Base-by-base conservation (phyloP, 1,284 basidiomycete species). In the Abortiporus biennis region DNA sequence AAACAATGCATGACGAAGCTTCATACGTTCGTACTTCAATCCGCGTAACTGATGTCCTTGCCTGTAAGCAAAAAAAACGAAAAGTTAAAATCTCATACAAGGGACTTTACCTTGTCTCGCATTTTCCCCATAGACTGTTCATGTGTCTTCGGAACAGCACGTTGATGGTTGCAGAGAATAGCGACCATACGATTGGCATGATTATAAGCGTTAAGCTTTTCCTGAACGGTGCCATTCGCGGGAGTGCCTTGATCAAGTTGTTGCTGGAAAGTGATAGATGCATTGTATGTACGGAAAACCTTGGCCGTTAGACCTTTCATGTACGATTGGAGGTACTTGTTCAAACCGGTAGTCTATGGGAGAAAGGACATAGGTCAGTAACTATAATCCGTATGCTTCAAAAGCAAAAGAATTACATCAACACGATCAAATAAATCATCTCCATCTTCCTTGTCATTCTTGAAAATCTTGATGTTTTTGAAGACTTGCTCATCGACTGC, bases 231-330 rank as follows among this genome's bases (percentile, higher is more conserved):
- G 1, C 79, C 83, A 51, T 81, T 71, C 52, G 73, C 70, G 1
- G 90, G 81, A 2, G 79, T 84, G 48, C 80, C 78, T 46, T 81
- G 70, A 54, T 92, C 86, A 44, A 97, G 69, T 52, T 95, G 82
- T 38, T 86, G 69, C 59, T 96, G 91, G 72, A 97, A 95, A 1
- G 93, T 95, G 64, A 80, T 82, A 21, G 93, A 97, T 13, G 93
- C 93, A 58, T 98, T 98, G 69, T 90, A 98, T 43, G 93, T 98
- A 91, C 93, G 93, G 75, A 98, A 98, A 17, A 98, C 93, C 63
- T 97, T 98, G 42, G 93, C 93, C 1, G 93, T 94, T 19, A 98
- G 74, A 13, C 94, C 94, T 52, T 92, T 89, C 93, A 97, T 98
- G 62, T 95, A 92, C 31, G 76, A 78, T 34, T 78, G 78, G 44